A percentile compares a stretch with the other conserved stretches of the same genome.
These are phyloP conservation scores for Penicillium canariense DNA, from an alignment of 495 filamentous ascomycete genomes.

Conservation along the genomic window DNA sequence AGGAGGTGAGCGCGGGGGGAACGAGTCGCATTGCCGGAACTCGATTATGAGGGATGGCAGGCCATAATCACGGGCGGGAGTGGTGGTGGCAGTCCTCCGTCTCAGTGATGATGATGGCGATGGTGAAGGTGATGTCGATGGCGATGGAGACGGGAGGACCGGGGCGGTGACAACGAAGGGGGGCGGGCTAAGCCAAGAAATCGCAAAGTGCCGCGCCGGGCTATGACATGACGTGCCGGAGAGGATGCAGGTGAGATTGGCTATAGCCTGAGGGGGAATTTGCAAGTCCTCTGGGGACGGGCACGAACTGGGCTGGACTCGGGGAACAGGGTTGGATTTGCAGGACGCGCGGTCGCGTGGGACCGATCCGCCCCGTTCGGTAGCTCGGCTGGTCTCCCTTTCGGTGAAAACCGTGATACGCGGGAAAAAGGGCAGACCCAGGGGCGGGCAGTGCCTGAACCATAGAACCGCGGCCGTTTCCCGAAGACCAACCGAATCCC, in stretches of 20 bases:
- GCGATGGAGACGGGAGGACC: neutral
- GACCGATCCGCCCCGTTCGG: neutral
- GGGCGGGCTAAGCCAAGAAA: slow-evolving; percentile 8
- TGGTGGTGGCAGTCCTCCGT: too few relatives aligned
- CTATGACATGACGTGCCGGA: slow-evolving; percentile 5
- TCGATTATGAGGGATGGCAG: neutral
- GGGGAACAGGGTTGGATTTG: neutral
- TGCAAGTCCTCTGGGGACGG: too few relatives aligned
- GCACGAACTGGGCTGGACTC: too few relatives aligned
- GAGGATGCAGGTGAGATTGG: neutral
- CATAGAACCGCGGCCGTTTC: too few relatives aligned
- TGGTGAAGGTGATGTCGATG: neutral
- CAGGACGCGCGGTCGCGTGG: slow-evolving; percentile 17
- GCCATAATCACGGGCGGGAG: neutral
- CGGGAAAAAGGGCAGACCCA: neutral
- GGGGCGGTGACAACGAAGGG: neutral
- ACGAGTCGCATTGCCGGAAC: slow-evolving; percentile 21
- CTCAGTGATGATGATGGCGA: neutral
- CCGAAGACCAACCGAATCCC: too few relatives aligned
- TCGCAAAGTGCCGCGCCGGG: neutral
- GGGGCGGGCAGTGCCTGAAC: neutral
- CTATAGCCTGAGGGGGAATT: too few relatives aligned
- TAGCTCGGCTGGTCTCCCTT: neutral
- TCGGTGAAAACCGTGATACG: too few relatives aligned
- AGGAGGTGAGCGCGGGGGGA: neutral